Conservation (phyloP, 371 early-diverging fungal species). For the Mucor ambiguus region DNA sequence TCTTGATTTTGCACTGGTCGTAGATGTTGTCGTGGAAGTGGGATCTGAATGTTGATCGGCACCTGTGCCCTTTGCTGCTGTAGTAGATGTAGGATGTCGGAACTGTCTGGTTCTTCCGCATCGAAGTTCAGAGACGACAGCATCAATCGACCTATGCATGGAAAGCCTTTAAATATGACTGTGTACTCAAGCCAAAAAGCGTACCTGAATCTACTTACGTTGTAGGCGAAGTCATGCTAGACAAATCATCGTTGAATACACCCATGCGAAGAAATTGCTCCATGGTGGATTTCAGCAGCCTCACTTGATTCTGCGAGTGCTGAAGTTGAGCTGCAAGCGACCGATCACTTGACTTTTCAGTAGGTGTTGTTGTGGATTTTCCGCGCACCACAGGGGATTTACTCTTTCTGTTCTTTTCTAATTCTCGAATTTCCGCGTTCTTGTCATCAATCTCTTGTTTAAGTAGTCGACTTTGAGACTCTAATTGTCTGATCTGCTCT, state of each 20-base stretch:
- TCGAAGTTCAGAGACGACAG: conserved; percentile 18
- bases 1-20: neutral
- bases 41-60: neutral
- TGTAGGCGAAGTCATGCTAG: conserved; percentile 13
- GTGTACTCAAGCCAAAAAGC: neutral
- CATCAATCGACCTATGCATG: conserved; percentile 22
- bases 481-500: conserved; percentile 29
- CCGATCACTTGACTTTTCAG: conserved; percentile 12
- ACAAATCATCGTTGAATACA: conserved; percentile 36
- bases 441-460: conserved; percentile 26
- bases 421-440: conserved; percentile 13
- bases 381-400: conserved; percentile 5
- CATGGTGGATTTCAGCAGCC: conserved; percentile 47
- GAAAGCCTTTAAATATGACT: neutral
- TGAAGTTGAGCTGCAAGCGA: conserved; percentile 29
- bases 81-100: conserved; percentile 7
- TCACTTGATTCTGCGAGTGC: conserved; percentile 44
- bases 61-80: neutral
- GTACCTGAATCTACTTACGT: conserved; percentile 7
- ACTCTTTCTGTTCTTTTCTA: conserved; percentile 17
- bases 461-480: conserved; percentile 20
- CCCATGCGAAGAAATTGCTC: conserved; percentile 50
- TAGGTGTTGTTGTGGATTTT: neutral
- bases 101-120: conserved; percentile 13
- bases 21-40: neutral